Evolutionary conservation across 768 basidiomycete species (phyloP).

Genomic region (Psilocybe cubensis): DNA sequence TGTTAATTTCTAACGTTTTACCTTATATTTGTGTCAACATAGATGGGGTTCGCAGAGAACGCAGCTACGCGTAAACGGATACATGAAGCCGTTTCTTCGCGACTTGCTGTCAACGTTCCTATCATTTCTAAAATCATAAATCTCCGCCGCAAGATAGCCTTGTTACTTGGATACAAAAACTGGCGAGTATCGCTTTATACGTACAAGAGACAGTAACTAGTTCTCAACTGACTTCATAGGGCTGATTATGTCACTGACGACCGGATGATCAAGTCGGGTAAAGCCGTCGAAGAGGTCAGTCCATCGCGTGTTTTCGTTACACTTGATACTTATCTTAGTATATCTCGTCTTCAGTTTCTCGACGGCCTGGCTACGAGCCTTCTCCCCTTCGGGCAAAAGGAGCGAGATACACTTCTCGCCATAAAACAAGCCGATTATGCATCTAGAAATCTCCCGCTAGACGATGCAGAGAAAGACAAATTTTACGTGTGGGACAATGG

Average conservation of each 20-base stretch:
- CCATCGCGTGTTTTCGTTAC: slow-evolving; percentile 3
- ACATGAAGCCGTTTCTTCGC: slow-evolving; percentile 66
- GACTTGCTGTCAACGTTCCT: slow-evolving; percentile 71
- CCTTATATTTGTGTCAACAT: neutral
- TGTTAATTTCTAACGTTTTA: neutral
- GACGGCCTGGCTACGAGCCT: slow-evolving; percentile 75
- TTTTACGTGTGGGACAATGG: slow-evolving; percentile 89
- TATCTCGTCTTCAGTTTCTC: slow-evolving; percentile 59
- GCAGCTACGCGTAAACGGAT: slow-evolving; percentile 73
- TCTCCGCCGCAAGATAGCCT: slow-evolving; percentile 71
- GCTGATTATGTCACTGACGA: slow-evolving; percentile 85
- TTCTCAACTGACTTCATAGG: slow-evolving; percentile 28
- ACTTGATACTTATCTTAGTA: slow-evolving; percentile 12
- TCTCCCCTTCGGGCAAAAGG: slow-evolving; percentile 70
- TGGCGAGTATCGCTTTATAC: slow-evolving; percentile 42
- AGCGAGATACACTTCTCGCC: slow-evolving; percentile 65
- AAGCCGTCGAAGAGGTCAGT: slow-evolving; percentile 60
- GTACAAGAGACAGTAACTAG: neutral
- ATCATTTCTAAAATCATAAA: slow-evolving; percentile 68
- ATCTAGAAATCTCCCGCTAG: slow-evolving; percentile 60
- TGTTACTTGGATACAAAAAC: slow-evolving; percentile 70
- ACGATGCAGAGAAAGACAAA: no score
- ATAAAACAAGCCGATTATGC: slow-evolving; percentile 78
- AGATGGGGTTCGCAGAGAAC: slow-evolving; percentile 82
- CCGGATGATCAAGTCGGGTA: slow-evolving; percentile 81